Evolutionary conservation across 1,284 basidiomycete species (phyloP).

Genomic region (Xerocomus minutiporus): DNA sequence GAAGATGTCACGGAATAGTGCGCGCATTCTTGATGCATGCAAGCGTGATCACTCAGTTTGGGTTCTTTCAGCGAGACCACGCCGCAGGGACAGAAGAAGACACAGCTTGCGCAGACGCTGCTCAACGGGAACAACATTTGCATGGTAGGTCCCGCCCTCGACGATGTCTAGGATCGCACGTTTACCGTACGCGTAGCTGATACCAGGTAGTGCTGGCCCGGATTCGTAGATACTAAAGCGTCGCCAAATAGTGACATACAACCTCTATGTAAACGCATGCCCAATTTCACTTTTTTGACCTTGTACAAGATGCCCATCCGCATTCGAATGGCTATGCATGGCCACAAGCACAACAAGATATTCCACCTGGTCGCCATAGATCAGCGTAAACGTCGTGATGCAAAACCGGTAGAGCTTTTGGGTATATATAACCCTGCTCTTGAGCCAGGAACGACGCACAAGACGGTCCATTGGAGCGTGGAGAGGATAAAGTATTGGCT

Average conservation of each 20-base stretch:
- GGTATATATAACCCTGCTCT: constrained; percentile 82
- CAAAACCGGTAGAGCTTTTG: constrained; percentile 86
- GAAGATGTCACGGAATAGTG: constrained; percentile 98
- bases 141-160: constrained; percentile 60
- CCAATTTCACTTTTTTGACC: not conserved
- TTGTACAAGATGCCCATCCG: constrained; percentile 69
- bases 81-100: constrained; percentile 77
- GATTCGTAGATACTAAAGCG: constrained; percentile 32
- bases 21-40: constrained; percentile 21
- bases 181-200: constrained; percentile 44
- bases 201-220: constrained; percentile 76
- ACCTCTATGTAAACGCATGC: not conserved
- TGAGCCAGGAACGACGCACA: constrained; percentile 40
- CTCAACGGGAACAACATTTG: constrained; percentile 98
- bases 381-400: constrained; percentile 71
- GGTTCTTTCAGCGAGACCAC: constrained; percentile 69
- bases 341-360: constrained; percentile 72
- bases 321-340: constrained; percentile 83
- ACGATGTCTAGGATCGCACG: not conserved
- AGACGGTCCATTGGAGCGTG: constrained; percentile 86
- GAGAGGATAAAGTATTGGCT: constrained; percentile 91
- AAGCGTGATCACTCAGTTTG: constrained; percentile 13
- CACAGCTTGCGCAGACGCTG: constrained; percentile 84
- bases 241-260: constrained; percentile 29
- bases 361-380: constrained; percentile 89